phyloP scores from a whole-genome alignment of 306 rosid species.

The Luffa acutangula region DNA sequence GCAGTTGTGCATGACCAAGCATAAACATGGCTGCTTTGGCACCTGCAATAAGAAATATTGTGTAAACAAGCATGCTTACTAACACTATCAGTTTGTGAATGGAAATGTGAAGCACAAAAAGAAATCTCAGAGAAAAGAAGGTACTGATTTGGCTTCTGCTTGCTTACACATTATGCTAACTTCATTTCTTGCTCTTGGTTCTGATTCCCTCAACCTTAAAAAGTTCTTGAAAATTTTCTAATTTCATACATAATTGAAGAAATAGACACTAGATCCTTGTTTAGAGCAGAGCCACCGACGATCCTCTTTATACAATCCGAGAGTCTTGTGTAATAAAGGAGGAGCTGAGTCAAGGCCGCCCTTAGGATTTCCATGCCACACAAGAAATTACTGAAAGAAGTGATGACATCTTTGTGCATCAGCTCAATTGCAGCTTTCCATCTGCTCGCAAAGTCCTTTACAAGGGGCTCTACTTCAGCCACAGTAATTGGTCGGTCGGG shows the following conservation, averaged over 20 bases:
- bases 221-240: slow-evolving; percentile 90
- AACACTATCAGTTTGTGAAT: not conserved
- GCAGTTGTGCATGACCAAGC: not conserved
- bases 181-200: slow-evolving; percentile 2
- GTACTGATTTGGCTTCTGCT: not conserved
- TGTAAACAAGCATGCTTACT: not conserved
- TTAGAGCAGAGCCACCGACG: slow-evolving; percentile 63
- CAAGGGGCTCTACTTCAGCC: slow-evolving; percentile 82
- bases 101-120: not conserved
- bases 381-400: slow-evolving; percentile 95
- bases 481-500: slow-evolving; percentile 57
- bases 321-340: slow-evolving; percentile 89
- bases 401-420: slow-evolving; percentile 98
- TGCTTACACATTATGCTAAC: not conserved
- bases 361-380: slow-evolving; percentile 89
- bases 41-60: not conserved
- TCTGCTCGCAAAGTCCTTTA: slow-evolving; percentile 88
- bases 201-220: slow-evolving; percentile 25
- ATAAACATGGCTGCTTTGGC: not conserved
- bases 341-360: slow-evolving; percentile 82
- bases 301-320: slow-evolving; percentile 83
- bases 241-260: slow-evolving; percentile 90
- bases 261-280: slow-evolving; percentile 87
- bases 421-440: slow-evolving; percentile 97
- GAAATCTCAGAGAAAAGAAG: not conserved